Conservation (phyloP, 2,329 filamentous ascomycete species). For the Clonostachys rosea region DNA sequence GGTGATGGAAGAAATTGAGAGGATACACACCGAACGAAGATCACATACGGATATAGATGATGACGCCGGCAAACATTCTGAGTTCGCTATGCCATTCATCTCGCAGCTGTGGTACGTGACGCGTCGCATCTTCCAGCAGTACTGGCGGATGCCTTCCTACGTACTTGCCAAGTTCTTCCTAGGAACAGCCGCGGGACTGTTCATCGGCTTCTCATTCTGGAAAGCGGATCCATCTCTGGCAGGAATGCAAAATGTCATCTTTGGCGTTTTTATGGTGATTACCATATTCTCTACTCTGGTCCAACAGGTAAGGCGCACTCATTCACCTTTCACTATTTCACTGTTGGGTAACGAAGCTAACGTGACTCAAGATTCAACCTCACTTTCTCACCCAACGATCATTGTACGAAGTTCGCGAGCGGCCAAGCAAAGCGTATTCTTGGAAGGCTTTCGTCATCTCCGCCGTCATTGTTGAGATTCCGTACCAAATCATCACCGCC, state of each 20-base stretch:
- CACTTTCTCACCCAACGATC: slow-evolving; percentile 70
- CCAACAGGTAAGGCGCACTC: slow-evolving; percentile 40
- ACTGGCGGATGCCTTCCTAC: slow-evolving; percentile 69
- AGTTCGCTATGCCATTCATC: slow-evolving; percentile 74
- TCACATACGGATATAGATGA: neutral
- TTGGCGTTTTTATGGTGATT: slow-evolving; percentile 69
- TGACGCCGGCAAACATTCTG: slow-evolving; percentile 18
- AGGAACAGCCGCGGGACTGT: slow-evolving; percentile 55
- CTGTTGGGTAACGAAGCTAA: too few species aligned
- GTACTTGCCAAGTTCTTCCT: slow-evolving; percentile 70
- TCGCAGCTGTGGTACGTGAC: slow-evolving; percentile 63
- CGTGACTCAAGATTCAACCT: slow-evolving; percentile 56
- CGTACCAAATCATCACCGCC: slow-evolving; percentile 62
- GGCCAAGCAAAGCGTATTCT: slow-evolving; percentile 69
- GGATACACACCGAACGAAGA: slow-evolving; percentile 48
- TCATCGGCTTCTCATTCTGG: slow-evolving; percentile 74
- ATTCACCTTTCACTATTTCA: too few species aligned
- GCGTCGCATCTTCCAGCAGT: slow-evolving; percentile 71
- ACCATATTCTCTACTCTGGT: slow-evolving; percentile 70
- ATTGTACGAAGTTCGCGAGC: slow-evolving; percentile 73
- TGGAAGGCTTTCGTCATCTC: slow-evolving; percentile 71
- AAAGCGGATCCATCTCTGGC: slow-evolving; percentile 47
- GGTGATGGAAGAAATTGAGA: slow-evolving; percentile 58
- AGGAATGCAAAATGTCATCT: slow-evolving; percentile 72
- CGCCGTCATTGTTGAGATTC: slow-evolving; percentile 69